phyloP scores from a whole-genome alignment of 495 filamentous ascomycete species.

The Talaromyces thailandensis region DNA sequence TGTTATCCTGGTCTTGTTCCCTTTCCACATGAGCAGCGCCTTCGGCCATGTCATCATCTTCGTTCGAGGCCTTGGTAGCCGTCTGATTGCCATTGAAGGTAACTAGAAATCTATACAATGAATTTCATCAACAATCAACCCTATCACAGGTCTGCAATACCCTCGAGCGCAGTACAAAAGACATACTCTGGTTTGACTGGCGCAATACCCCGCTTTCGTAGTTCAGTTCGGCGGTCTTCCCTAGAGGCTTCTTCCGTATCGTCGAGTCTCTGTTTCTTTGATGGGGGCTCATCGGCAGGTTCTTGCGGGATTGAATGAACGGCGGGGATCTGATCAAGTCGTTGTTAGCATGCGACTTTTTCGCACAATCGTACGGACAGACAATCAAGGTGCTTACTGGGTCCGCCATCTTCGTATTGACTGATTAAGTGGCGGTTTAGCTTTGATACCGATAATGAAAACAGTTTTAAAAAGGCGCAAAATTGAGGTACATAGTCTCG shows the following conservation, averaged over 20 bases:
- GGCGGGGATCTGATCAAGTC: neutral
- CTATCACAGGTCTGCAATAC: neutral
- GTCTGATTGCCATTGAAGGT: slow-evolving; percentile 9
- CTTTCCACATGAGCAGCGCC: slow-evolving; percentile 46
- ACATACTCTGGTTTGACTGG: slow-evolving; percentile 78
- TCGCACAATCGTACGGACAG: neutral
- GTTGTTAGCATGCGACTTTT: neutral
- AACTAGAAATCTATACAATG: slow-evolving; percentile 13
- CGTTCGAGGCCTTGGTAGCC: slow-evolving; percentile 1
- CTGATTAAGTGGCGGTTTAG: neutral
- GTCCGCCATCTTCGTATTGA: neutral
- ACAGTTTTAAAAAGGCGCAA: neutral
- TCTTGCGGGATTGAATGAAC: neutral
- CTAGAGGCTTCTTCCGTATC: slow-evolving; percentile 19
- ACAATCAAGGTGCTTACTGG: neutral
- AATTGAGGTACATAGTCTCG: neutral
- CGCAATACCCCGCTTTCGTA: slow-evolving; percentile 60
- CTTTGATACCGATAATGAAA: neutral
- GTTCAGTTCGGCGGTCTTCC: slow-evolving; percentile 14
- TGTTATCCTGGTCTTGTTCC: slow-evolving; percentile 33
- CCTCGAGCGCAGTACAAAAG: neutral
- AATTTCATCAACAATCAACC: neutral
- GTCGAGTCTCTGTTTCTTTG: slow-evolving; percentile 53
- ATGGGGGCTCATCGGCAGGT: slow-evolving; percentile 33
- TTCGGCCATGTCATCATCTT: slow-evolving; percentile 58